Base-by-base conservation (phyloP, 768 basidiomycete species). In the Boletus insuetus region DNA sequence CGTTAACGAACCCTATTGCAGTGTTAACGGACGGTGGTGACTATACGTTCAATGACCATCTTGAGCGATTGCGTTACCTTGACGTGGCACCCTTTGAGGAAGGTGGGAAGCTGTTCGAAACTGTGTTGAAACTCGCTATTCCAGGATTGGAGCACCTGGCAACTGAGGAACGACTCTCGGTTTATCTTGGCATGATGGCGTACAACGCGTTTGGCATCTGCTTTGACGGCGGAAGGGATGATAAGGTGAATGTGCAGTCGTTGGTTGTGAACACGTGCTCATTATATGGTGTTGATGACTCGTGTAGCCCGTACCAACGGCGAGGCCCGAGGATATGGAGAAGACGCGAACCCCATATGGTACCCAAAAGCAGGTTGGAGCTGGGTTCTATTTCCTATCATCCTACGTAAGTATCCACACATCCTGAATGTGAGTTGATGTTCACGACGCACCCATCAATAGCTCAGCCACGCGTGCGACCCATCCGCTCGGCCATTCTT, bases 131-230 rank as follows among this genome's bases (percentile, higher is more conserved):
- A 45, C 72, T 76, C 34, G 85, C 86, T 3, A 69, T 92, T 42
- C 86, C 85, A 12, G 90, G 89, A 19, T 66, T 93, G 55, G 87
- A 91, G 59, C 78, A 84, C 52, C 85, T 89, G 53, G 73, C 90
- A 26, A 80, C 81, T 4, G 81, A 83, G 26, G 85, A 89, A 38
- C 76, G 82, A 22, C 81, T 89, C 58, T 74, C 79, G 11, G 75
- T 76, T 17, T 77, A 87, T 46, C 68, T 82, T 39, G 88, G 87
- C 17, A 90, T 84, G 68, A 84, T 93, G 76, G 71, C 76, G 4
- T 92, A 91, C 70, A 93, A 93, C 61, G 78, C 83, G 3, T 88
- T 83, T 63, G 91, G 91, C 53, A 82, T 94, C 47, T 83, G 76
- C 67, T 86, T 77, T 60, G 78, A 74, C 50, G 80, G 77, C 31